Conservation (phyloP, 805 yeast species). For the Hagleromyces aurorensis region DNA sequence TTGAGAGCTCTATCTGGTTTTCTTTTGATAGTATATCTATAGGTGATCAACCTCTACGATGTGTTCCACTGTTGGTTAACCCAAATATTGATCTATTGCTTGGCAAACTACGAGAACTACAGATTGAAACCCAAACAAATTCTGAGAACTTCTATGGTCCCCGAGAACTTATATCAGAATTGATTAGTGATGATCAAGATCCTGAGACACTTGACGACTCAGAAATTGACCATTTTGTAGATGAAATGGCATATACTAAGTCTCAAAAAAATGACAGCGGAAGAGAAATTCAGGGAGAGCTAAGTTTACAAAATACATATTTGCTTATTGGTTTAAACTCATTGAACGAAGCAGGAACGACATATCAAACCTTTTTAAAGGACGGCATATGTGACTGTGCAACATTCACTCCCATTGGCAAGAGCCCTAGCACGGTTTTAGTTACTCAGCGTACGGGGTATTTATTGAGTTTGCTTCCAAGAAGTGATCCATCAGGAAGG, state of each 20-base stretch:
- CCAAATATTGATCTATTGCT: no score
- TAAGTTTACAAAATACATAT: slow-evolving; percentile 2
- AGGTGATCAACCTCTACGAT: no score
- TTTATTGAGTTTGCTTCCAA: slow-evolving; percentile 11
- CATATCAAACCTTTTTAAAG: slow-evolving; percentile 5
- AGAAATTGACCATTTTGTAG: slow-evolving; percentile 18
- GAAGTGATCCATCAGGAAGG: slow-evolving; percentile 3
- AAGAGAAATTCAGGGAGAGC: background rate
- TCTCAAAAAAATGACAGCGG: slow-evolving; percentile 1
- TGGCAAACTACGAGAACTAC: no score
- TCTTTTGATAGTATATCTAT: no score
- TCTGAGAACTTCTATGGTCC: no score
- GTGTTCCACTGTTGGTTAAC: no score
- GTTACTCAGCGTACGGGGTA: slow-evolving; percentile 13
- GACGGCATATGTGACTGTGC: slow-evolving; percentile 18
- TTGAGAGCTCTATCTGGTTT: no score
- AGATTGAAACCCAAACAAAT: no score
- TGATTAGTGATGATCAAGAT: slow-evolving; percentile 7
- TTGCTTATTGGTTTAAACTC: slow-evolving; percentile 13
- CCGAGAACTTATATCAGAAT: slow-evolving; percentile 1
- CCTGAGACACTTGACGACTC: slow-evolving; percentile 27
- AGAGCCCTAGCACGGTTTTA: slow-evolving; percentile 8
- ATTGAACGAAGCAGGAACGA: slow-evolving; percentile 11
- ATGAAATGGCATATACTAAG: slow-evolving; percentile 2
- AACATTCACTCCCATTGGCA: slow-evolving; percentile 5